Evolutionary conservation across 163 green algal species (phyloP), one percentile per base, ranked within the genome.

Genomic region (Scenedesmus sp.): DNA sequence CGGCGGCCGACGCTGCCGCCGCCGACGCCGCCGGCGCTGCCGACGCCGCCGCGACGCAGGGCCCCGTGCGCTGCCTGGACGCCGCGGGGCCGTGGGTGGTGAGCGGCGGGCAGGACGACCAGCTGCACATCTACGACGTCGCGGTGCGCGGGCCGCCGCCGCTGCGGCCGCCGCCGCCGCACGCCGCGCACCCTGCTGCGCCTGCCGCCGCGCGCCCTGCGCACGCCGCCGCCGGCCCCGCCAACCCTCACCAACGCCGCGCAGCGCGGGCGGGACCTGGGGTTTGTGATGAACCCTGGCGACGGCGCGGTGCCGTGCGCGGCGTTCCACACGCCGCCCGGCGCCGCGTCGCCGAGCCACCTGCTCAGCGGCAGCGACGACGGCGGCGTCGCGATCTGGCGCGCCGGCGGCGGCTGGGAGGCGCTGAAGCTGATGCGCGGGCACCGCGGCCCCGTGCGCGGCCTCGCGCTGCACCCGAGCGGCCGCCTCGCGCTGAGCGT

Each of bases 51-150:
- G 18, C 10, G 57, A 45, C 70, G 85, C 82, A 91, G 92, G 83
- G 85, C 69, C 66, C 85, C 7, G 92, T 97, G 15, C 96, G 96
- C 70, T 95, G 87, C 69, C 28, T 97, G 18, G 89, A 89, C 44
- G 81, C 87, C 0, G 80, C 70, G 0, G 92, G 90, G 4, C 76
- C 82, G 9, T 94, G 87, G 31, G 69, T 95, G 2, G 93, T 87
- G 10, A 91, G 84, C 3, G 94, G 94, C 9, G 94, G 94, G 17
- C 80, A 85, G 22, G 94, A 98, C 63, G 94, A 98, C 72, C 75
- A 87, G 6, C 90, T 98, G 11, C 92, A 97, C 69, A 57, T 96
- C 11, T 97, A 93, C 57, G 89, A 98, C 64, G 56, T 94, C 14
- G 86, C 92, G 87, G 86, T 90, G 78, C 24, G 78, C 0, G 26